Percentiles rank a stretch among this genome's conserved stretches.
These are phyloP conservation scores for Curvularia hawaiiensis DNA, from an alignment of 2,329 filamentous ascomycete genomes.

Conservation along the genomic window DNA sequence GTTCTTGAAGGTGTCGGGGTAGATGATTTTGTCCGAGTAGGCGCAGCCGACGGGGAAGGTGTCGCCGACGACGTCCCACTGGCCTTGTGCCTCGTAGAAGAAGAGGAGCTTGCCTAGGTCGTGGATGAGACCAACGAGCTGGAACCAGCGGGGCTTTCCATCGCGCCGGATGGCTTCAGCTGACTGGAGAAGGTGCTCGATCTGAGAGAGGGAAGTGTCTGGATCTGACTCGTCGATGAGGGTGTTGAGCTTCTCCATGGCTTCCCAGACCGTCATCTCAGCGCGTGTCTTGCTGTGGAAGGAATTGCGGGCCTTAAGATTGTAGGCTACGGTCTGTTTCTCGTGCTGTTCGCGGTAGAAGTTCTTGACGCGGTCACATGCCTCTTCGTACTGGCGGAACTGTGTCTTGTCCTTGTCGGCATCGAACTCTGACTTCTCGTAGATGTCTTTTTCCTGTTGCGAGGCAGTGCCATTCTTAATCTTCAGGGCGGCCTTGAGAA, in stretches of 20 bases:
- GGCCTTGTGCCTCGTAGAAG: slow-evolving; percentile 81
- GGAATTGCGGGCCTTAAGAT: slow-evolving; percentile 75
- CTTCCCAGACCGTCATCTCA: slow-evolving; percentile 86
- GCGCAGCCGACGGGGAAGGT: slow-evolving; percentile 80
- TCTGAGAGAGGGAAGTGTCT: slow-evolving; percentile 84
- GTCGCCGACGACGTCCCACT: slow-evolving; percentile 93
- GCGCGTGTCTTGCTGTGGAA: slow-evolving; percentile 71
- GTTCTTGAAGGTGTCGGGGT: slow-evolving; percentile 73
- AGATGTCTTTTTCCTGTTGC: slow-evolving; percentile 55
- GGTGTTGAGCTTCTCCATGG: slow-evolving; percentile 90
- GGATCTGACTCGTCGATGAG: slow-evolving; percentile 91
- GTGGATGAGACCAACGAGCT: slow-evolving; percentile 77
- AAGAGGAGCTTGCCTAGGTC: slow-evolving; percentile 81
- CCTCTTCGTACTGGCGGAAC: slow-evolving; percentile 83
- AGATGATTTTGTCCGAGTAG: slow-evolving; percentile 79
- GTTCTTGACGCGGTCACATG: slow-evolving; percentile 81
- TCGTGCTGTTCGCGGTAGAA: slow-evolving; percentile 78
- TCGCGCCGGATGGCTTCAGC: slow-evolving; percentile 89
- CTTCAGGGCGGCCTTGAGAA: slow-evolving; percentile 61
- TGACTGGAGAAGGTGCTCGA: slow-evolving; percentile 86
- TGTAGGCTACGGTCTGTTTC: slow-evolving; percentile 82
- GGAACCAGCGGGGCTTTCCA: slow-evolving; percentile 82
- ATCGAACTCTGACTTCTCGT: slow-evolving; percentile 70
- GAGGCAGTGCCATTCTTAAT: slow-evolving; percentile 54
- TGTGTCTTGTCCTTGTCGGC: slow-evolving; percentile 76